phyloP scores from a whole-genome alignment of 2,329 filamentous ascomycete species.

The Iodosphaeria phyllophila region DNA sequence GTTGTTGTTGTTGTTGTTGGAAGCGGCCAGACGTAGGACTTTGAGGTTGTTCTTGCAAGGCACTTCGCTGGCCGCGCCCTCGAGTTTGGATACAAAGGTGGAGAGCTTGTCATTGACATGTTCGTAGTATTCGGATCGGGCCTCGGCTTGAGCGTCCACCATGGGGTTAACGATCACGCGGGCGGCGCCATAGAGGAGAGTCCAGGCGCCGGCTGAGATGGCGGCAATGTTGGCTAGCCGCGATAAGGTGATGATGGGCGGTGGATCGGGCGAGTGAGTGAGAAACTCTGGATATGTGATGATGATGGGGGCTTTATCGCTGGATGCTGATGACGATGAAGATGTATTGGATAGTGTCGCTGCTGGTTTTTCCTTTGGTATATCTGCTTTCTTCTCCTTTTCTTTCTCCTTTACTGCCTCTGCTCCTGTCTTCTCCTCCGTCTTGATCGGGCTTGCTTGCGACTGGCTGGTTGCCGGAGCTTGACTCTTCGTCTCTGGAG shows the following conservation, averaged over 20 bases:
- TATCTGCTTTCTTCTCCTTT: neutral
- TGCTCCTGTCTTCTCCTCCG: neutral
- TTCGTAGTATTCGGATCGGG: conserved; percentile 31
- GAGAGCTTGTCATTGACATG: conserved; percentile 26
- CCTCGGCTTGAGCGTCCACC: conserved; percentile 30
- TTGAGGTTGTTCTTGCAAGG: conserved; percentile 26
- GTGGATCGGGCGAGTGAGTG: conserved; percentile 31
- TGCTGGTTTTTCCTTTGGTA: neutral
- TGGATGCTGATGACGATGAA: conserved; percentile 1
- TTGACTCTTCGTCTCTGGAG: no score
- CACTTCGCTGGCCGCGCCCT: conserved; percentile 40
- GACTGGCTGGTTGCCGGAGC: no score
- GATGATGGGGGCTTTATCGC: conserved; percentile 29
- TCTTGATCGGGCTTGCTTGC: conserved; percentile 1
- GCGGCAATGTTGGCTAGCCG: conserved; percentile 41
- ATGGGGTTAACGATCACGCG: conserved; percentile 49
- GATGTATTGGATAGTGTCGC: neutral
- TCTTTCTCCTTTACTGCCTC: neutral
- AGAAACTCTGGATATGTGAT: conserved; percentile 56
- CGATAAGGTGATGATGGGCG: conserved; percentile 42
- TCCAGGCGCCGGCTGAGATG: conserved; percentile 35
- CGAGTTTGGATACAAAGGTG: conserved; percentile 29
- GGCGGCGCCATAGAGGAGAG: conserved; percentile 50
- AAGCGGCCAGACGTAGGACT: no score
- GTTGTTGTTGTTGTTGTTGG: no score